Evolutionary conservation across 768 basidiomycete species (phyloP).

Genomic region (Pholiota conissans): DNA sequence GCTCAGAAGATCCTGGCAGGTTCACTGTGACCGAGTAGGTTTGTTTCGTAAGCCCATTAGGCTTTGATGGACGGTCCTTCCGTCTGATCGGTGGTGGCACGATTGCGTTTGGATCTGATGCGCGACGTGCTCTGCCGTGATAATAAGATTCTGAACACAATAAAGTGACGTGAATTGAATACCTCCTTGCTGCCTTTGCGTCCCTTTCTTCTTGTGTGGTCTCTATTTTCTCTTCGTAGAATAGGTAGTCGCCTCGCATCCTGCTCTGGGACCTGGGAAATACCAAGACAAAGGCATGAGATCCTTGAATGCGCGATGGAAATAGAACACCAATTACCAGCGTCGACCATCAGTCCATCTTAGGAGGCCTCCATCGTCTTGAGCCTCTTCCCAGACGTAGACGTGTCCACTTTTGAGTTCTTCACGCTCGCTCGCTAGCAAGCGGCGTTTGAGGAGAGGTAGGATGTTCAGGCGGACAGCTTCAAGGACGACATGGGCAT

Average conservation of each 20-base stretch:
- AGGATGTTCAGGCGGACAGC: conserved; percentile 71
- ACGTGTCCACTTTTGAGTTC: conserved; percentile 72
- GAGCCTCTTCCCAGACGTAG: conserved; percentile 87
- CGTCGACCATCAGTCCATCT: conserved; percentile 83
- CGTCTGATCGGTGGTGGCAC: conserved; percentile 63
- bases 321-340: conserved; percentile 45
- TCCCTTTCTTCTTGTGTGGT: conserved; percentile 79
- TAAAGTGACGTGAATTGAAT: conserved; percentile 12
- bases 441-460: conserved; percentile 68
- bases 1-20: conserved; percentile 54
- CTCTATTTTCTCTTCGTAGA: conserved; percentile 83
- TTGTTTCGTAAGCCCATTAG: conserved; percentile 82
- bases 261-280: conserved; percentile 73
- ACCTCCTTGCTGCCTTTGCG: conserved; percentile 79
- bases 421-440: conserved; percentile 70
- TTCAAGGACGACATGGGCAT: conserved; percentile 75
- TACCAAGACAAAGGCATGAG: neutral
- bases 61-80: conserved; percentile 77
- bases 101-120: conserved; percentile 59
- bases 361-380: conserved; percentile 66
- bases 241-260: conserved; percentile 81
- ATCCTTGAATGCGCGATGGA: neutral
- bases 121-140: conserved; percentile 48
- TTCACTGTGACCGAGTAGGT: conserved; percentile 80
- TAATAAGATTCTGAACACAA: conserved; percentile 4